These are phyloP conservation scores for Yamadazyma scolyti DNA, from an alignment of 805 yeast species.

Conservation along the genomic window DNA sequence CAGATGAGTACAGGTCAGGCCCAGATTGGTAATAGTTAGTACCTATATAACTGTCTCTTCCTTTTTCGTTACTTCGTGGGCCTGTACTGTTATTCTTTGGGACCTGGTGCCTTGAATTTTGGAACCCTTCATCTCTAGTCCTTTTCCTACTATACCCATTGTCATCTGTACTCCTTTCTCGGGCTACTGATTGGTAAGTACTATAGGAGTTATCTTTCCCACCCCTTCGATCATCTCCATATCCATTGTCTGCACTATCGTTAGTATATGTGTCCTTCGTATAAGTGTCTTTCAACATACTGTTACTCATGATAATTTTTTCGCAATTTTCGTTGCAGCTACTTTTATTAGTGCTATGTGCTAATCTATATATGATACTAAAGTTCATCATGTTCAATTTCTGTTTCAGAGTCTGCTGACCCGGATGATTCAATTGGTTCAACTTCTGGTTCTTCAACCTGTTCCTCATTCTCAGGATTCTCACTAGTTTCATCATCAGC, in stretches of 20 bases:
- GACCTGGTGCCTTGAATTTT: no score
- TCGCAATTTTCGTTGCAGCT: slow-evolving; percentile 5
- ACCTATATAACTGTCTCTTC: no score
- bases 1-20: no score
- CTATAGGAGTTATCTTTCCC: no score
- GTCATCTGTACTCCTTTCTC: not conserved
- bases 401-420: slow-evolving; percentile 5
- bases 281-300: no score
- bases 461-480: slow-evolving; percentile 1
- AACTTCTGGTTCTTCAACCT: slow-evolving; percentile 1
- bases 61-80: no score
- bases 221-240: slow-evolving; percentile 4
- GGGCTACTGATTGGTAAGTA: not conserved
- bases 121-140: no score
- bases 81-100: no score
- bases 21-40: no score
- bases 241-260: no score
- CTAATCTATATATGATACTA: slow-evolving; percentile 1
- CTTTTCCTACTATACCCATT: not conserved
- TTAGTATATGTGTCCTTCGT: no score
- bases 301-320: no score
- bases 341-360: slow-evolving; percentile 3
- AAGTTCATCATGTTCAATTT: slow-evolving; percentile 19
- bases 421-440: slow-evolving; percentile 5
- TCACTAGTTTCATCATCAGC: slow-evolving; percentile 10